Conservation (phyloP, 495 filamentous ascomycete genomes). For the Schizothecium vesticola region DNA sequence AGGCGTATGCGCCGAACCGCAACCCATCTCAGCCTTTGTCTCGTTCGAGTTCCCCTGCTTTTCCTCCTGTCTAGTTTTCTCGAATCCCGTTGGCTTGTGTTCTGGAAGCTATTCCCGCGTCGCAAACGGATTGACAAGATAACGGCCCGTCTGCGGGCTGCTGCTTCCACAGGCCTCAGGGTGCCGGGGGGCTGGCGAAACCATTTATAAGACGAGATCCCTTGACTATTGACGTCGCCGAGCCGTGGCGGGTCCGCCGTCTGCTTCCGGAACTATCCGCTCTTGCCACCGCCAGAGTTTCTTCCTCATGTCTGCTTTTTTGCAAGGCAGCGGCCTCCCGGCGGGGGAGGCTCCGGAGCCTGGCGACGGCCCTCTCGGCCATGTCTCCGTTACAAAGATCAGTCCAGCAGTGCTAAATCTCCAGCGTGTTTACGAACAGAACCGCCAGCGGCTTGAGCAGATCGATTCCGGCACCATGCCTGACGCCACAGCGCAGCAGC, state of each 20-base stretch:
- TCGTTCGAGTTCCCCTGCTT: constrained; percentile 10
- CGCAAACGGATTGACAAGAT: constrained; percentile 14
- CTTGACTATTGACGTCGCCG: neutral
- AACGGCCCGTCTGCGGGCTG: neutral
- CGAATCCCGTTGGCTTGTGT: constrained; percentile 11
- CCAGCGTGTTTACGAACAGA: constrained; percentile 52
- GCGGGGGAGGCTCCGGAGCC: constrained; percentile 15
- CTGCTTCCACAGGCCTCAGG: neutral
- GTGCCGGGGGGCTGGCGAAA: neutral
- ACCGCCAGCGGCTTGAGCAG: constrained; percentile 42
- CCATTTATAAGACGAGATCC: neutral
- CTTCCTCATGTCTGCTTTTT: constrained; percentile 23
- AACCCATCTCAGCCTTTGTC: constrained; percentile 9
- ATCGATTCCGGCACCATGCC: constrained; percentile 34
- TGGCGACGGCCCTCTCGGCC: constrained; percentile 18
- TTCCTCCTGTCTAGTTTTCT: constrained; percentile 9
- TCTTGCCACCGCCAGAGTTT: neutral
- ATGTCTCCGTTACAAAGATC: constrained; percentile 23
- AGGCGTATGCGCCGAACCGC: constrained; percentile 18
- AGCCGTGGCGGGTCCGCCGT: neutral
- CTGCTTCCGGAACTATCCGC: neutral
- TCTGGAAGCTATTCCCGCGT: neutral
- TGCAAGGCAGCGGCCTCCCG: constrained; percentile 1
- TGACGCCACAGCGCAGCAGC: constrained; percentile 33
- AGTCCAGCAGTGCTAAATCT: constrained; percentile 51